These are phyloP conservation scores for Xylariaceae sp. DNA, from an alignment of 2,329 filamentous ascomycete genomes.

Conservation along the genomic window DNA sequence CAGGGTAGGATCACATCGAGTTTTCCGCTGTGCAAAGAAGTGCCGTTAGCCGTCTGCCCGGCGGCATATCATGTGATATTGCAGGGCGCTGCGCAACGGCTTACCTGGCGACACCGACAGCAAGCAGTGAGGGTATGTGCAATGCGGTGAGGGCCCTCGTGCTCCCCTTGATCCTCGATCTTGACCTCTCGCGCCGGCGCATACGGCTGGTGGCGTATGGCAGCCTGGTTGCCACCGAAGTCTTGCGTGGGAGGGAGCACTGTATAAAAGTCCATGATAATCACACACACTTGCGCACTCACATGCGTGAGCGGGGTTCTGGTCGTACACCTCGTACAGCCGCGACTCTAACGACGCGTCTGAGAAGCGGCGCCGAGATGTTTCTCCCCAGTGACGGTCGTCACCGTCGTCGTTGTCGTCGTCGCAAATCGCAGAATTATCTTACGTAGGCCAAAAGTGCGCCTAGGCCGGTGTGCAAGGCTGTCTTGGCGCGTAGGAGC, in stretches of 20 bases:
- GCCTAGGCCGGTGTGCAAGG: no score
- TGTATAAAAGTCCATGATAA: neutral
- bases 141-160: constrained; percentile 57
- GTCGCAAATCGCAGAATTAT: no score
- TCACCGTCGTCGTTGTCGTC: no score
- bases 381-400: no score
- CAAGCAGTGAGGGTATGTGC: constrained; percentile 78
- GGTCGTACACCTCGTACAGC: no score
- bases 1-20: constrained; percentile 87
- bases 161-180: constrained; percentile 43
- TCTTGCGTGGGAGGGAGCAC: constrained; percentile 27
- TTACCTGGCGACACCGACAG: constrained; percentile 73
- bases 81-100: constrained; percentile 22
- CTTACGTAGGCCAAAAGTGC: no score
- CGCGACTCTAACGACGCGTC: no score
- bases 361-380: no score
- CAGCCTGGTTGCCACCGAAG: constrained; percentile 38
- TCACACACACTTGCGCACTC: no score
- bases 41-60: neutral
- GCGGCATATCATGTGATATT: neutral
- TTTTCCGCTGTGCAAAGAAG: constrained; percentile 67
- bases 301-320: no score
- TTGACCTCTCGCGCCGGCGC: constrained; percentile 25
- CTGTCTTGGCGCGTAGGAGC: no score
- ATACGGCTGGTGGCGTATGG: constrained; percentile 36